Evolutionary conservation across 768 basidiomycete genomes (phyloP).

Genomic region (Leccinellum rugosiceps): DNA sequence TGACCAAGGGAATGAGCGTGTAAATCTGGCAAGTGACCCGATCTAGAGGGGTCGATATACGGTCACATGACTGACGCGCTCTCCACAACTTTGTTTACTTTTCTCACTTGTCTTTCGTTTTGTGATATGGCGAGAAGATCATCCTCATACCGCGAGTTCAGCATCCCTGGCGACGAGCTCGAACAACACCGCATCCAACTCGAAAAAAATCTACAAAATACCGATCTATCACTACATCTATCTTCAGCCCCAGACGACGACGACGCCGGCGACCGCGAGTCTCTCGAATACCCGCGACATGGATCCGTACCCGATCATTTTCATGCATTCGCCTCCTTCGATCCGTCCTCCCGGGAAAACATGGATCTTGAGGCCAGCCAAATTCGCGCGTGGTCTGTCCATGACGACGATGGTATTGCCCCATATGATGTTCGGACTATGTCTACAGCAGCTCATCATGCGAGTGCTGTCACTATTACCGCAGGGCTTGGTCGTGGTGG

Average conservation of each 20-base stretch:
- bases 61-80: conserved; percentile 32
- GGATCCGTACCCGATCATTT: conserved; percentile 55
- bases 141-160: conserved; percentile 38
- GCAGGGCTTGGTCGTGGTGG: conserved; percentile 63
- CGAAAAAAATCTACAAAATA: conserved; percentile 73
- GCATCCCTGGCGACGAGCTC: conserved; percentile 69
- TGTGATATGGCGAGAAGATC: conserved; percentile 27
- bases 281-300: conserved; percentile 72
- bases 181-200: conserved; percentile 76
- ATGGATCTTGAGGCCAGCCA: conserved; percentile 53
- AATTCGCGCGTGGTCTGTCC: conserved; percentile 56
- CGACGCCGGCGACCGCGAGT: conserved; percentile 42
- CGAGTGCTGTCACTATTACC: conserved; percentile 80
- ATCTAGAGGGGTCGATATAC: conserved; percentile 8
- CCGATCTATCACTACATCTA: conserved; percentile 68
- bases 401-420: conserved; percentile 63
- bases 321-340: conserved; percentile 59
- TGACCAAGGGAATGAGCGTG: neutral
- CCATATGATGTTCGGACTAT: conserved; percentile 69
- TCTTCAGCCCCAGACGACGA: conserved; percentile 48
- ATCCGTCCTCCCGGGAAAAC: conserved; percentile 52
- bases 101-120: conserved; percentile 11
- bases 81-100: conserved; percentile 20
- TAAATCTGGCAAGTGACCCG: conserved; percentile 19
- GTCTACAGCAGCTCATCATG: conserved; percentile 88